phyloP scores from a whole-genome alignment of 352 stramenopile genomes.

The Phytophthora chlamydospora region DNA sequence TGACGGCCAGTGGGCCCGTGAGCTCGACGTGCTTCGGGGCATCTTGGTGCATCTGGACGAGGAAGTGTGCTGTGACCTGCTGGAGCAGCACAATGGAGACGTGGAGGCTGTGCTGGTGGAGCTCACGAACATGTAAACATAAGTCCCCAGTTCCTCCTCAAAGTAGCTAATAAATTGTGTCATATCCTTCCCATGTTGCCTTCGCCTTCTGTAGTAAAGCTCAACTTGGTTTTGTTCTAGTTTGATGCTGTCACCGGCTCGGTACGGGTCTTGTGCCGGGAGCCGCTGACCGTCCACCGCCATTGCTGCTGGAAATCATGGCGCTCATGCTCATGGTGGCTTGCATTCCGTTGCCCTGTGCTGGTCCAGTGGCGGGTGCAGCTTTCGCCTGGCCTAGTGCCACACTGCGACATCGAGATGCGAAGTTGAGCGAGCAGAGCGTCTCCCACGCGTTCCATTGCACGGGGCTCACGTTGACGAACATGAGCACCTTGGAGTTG shows the following conservation, averaged over 20 bases:
- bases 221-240: background rate
- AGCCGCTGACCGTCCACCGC: constrained; percentile 9
- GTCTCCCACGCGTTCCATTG: constrained; percentile 90
- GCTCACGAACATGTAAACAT: constrained; percentile 64
- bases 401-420: constrained; percentile 85
- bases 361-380: constrained; percentile 13
- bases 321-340: constrained; percentile 41
- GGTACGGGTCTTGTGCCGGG: constrained; percentile 20
- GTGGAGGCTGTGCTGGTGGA: constrained; percentile 64
- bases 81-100: constrained; percentile 63
- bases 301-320: constrained; percentile 34
- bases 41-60: constrained; percentile 63
- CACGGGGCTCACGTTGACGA: constrained; percentile 89
- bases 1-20: constrained; percentile 39
- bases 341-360: constrained; percentile 37
- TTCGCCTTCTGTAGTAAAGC: too few species aligned
- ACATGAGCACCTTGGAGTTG: constrained; percentile 87
- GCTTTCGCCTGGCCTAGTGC: constrained; percentile 87
- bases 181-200: constrained; percentile 10
- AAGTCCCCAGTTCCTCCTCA: constrained; percentile 1
- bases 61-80: constrained; percentile 48
- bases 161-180: constrained; percentile 35
- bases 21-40: constrained; percentile 55
- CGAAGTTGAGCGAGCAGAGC: constrained; percentile 93
- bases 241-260: constrained; percentile 20